These are phyloP conservation scores for Dipodascus geniculatus DNA, from an alignment of 805 yeast species.

Conservation along the genomic window DNA sequence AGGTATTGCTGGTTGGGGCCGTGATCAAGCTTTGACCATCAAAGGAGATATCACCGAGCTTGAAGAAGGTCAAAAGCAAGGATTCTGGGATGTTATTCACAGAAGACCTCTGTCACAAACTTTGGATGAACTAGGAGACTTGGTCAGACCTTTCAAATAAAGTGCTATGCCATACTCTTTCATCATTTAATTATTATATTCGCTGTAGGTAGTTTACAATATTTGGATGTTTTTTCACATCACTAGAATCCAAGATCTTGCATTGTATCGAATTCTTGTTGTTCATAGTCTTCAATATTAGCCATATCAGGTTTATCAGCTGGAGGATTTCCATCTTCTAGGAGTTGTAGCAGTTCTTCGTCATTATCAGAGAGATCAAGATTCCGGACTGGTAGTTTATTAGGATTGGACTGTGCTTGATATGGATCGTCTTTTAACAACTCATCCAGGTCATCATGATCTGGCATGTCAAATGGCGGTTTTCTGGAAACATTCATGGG, in stretches of 20 bases:
- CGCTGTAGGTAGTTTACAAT: not conserved
- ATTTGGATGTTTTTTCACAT: not conserved
- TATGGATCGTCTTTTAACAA: not conserved
- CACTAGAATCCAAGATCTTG: not conserved
- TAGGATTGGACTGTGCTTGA: not conserved
- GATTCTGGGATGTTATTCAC: constrained; percentile 70
- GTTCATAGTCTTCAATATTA: not conserved
- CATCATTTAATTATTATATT: not conserved
- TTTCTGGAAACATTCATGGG: not conserved
- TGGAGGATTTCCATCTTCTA: not conserved
- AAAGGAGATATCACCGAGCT: constrained; percentile 27
- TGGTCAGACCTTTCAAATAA: constrained; percentile 15
- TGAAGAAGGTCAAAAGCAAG: constrained; percentile 32
- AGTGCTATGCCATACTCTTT: not conserved
- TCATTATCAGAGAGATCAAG: not conserved
- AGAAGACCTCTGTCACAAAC: constrained; percentile 79
- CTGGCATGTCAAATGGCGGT: not conserved
- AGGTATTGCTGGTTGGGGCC: constrained; percentile 18
- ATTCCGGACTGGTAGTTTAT: not conserved
- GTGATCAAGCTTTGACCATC: constrained; percentile 16
- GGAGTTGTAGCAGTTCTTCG: not conserved
- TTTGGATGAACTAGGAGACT: constrained; percentile 54
- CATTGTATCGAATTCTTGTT: not conserved
- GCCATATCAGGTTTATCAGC: not conserved
- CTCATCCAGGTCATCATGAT: not conserved